Base-by-base conservation (phyloP, 2,329 filamentous ascomycete genomes). In the Didymella lethalis region DNA sequence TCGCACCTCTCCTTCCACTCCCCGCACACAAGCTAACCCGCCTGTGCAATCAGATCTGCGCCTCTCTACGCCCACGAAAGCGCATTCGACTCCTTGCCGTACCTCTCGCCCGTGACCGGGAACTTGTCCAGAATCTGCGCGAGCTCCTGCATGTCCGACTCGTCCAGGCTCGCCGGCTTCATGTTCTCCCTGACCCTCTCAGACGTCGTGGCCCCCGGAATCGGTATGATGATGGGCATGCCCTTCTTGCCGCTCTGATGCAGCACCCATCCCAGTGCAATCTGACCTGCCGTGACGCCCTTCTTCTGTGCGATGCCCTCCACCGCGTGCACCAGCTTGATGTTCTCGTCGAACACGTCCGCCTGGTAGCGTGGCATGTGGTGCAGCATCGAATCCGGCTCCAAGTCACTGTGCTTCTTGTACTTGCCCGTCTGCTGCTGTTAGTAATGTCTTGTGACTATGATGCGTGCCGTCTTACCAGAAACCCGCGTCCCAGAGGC, bases 231-330 rank as follows among this genome's bases (percentile, higher is more conserved):
- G 29, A 69, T 74, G 23, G 84, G 84, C 81, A 85, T 81, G 38
- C 83, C 85, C 6, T 83, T 80, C 34, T 78, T 79, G 50, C 76
- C 77, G 41, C 80, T 83, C 40, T 87, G 77, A 1, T 81, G 75
- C 44, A 81, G 66, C 2, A 86, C 76, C 88, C 89, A 93, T 49
- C 82, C 83, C 53, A 92, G 79, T 14, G 88, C 89, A 28, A 92
- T 79, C 77, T 92, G 89, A 1, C 83, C 82, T 4, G 85, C 71
- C 0, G 86, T 89, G 69, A 82, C 84, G 0, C 74, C 77, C 61
- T 90, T 91, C 64, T 80, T 79, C 65, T 79, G 73, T 0, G 90
- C 89, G 32, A 92, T 72, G 20, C 78, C 78, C 68, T 87, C 79
- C 16, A 92, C 79, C 49, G 85, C 81, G 10, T 81, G 66, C 20